Percentiles rank a stretch among this genome's conserved stretches.
Evolutionary conservation across 331 rosid genomes (phyloP).

Genomic region (Malus hybrid): DNA sequence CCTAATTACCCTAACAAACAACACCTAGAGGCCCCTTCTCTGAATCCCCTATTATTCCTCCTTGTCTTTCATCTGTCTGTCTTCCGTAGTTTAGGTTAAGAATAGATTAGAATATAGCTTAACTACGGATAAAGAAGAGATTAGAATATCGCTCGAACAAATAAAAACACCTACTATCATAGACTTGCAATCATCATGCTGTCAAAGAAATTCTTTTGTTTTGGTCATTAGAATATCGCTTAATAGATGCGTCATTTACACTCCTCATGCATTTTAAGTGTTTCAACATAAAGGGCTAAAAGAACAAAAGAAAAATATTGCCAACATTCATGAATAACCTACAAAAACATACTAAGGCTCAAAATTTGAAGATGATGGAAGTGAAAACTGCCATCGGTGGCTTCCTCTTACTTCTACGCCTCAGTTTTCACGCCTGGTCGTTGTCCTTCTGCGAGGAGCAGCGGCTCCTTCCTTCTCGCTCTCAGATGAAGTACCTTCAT

Average conservation of each 20-base stretch:
- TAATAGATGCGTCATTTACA: constrained; percentile 26
- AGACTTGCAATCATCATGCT: background rate
- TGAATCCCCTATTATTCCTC: too few species aligned
- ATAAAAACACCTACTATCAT: too few species aligned
- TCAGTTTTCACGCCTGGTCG: constrained; percentile 47
- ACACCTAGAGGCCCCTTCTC: too few species aligned
- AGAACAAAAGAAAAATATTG: background rate
- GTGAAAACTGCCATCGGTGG: background rate
- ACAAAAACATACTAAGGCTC: constrained; percentile 30
- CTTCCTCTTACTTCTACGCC: constrained; percentile 19
- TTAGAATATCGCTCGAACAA: too few species aligned
- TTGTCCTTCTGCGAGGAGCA: constrained; percentile 40
- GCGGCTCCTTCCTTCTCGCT: constrained; percentile 43
- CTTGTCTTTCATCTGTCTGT: too few species aligned
- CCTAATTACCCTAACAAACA: too few species aligned
- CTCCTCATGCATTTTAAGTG: constrained; percentile 21
- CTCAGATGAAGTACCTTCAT: constrained; percentile 12
- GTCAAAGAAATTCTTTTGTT: background rate
- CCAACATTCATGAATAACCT: constrained; percentile 20
- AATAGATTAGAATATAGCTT: too few species aligned
- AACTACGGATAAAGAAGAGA: too few species aligned
- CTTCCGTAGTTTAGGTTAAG: too few species aligned
- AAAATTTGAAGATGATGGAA: constrained; percentile 26
- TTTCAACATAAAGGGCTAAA: constrained; percentile 18
- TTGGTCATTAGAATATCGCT: background rate